phyloP scores from a whole-genome alignment of 805 yeast species.

The Wickerhamomyces alni region DNA sequence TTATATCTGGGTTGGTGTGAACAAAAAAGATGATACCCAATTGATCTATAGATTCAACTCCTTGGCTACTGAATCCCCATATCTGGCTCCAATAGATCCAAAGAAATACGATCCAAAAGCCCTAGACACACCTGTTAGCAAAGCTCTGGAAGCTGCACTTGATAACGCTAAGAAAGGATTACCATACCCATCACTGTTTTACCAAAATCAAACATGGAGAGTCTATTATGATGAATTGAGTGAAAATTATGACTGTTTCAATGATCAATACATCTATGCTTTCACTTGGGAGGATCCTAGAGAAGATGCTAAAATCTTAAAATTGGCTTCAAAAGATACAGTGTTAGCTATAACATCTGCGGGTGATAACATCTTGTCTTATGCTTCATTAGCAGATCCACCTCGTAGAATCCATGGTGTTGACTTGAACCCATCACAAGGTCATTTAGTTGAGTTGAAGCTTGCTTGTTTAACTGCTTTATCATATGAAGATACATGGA shows the following conservation, averaged over 20 bases:
- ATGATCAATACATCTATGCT: slow-evolving; percentile 76
- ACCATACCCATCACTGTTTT: slow-evolving; percentile 77
- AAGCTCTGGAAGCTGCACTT: slow-evolving; percentile 76
- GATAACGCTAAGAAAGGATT: slow-evolving; percentile 53
- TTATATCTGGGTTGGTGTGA: slow-evolving; percentile 78
- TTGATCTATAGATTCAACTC: slow-evolving; percentile 53
- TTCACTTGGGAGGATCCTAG: slow-evolving; percentile 91
- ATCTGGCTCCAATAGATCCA: slow-evolving; percentile 51
- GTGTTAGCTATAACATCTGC: slow-evolving; percentile 83
- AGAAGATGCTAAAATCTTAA: slow-evolving; percentile 65
- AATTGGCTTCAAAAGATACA: slow-evolving; percentile 57
- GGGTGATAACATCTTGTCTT: slow-evolving; percentile 73
- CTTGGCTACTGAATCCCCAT: slow-evolving; percentile 77
- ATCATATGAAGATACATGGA: slow-evolving; percentile 59
- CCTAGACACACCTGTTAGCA: slow-evolving; percentile 38
- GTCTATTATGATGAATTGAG: slow-evolving; percentile 72
- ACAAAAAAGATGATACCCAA: slow-evolving; percentile 47
- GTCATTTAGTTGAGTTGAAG: slow-evolving; percentile 73
- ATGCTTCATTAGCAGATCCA: slow-evolving; percentile 62
- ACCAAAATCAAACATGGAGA: slow-evolving; percentile 73
- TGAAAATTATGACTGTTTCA: slow-evolving; percentile 64
- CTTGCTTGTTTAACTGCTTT: slow-evolving; percentile 62
- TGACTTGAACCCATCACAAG: slow-evolving; percentile 78
- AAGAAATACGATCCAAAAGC: slow-evolving; percentile 11
- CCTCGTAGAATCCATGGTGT: slow-evolving; percentile 81